These are phyloP conservation scores for Eremomyces bilateralis DNA, from an alignment of 495 filamentous ascomycete species.

Conservation along the genomic window DNA sequence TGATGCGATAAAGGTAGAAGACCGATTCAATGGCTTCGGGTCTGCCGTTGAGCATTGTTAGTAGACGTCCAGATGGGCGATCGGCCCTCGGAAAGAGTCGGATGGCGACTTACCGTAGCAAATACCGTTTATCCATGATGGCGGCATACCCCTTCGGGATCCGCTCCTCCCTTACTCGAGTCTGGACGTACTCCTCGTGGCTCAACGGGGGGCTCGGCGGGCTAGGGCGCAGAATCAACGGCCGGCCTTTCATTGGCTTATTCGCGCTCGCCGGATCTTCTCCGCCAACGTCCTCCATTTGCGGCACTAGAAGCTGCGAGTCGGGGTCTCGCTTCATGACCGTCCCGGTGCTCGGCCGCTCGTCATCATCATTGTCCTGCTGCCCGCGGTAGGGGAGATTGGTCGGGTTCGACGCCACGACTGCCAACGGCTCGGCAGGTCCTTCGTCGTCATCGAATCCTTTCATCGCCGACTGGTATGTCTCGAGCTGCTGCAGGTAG, in stretches of 20 bases:
- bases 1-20: slow-evolving; percentile 88
- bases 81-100: background rate
- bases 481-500: slow-evolving; percentile 6
- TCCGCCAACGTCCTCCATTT: background rate
- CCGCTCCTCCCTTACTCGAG: slow-evolving; percentile 34
- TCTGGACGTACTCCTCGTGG: slow-evolving; percentile 41
- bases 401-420: no score
- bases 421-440: no score
- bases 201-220: no score
- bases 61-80: slow-evolving; percentile 1
- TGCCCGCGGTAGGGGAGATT: no score
- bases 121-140: slow-evolving; percentile 41
- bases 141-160: slow-evolving; percentile 44
- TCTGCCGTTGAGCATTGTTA: slow-evolving; percentile 21
- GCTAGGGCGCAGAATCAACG: no score
- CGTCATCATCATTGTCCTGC: no score
- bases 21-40: slow-evolving; percentile 91
- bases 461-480: no score
- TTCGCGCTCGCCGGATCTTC: background rate
- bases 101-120: slow-evolving; percentile 37
- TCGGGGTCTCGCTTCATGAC: no score
- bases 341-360: no score
- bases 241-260: background rate
- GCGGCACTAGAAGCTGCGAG: background rate
- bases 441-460: no score